A percentile compares a stretch with the other conserved stretches of the same genome.
Evolutionary conservation across 129 eudicot genomes (phyloP).

Genomic region (Artemisia annua): DNA sequence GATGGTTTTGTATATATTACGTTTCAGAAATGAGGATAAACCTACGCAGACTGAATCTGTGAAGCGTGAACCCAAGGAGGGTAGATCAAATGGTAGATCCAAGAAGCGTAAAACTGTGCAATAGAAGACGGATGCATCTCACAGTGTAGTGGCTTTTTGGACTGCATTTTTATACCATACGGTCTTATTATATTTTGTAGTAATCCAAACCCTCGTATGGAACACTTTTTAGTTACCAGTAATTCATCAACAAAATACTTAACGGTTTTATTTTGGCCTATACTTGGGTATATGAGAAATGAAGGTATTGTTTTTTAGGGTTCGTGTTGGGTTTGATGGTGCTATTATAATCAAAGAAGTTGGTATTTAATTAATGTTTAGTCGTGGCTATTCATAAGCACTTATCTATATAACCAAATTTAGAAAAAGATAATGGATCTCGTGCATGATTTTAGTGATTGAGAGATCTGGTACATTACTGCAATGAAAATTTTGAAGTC

Average conservation of each 20-base stretch:
- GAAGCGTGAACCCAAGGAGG: background rate
- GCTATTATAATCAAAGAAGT: too few species aligned
- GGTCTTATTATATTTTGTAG: background rate
- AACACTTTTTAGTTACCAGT: slow-evolving; percentile 3
- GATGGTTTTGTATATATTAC: background rate
- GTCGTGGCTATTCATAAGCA: too few species aligned
- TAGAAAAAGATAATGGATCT: too few species aligned
- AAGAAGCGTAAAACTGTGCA: background rate
- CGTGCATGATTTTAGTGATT: too few species aligned
- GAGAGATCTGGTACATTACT: too few species aligned
- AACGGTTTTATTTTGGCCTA: slow-evolving; percentile 13
- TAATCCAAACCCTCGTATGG: background rate
- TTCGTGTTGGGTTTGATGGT: too few species aligned
- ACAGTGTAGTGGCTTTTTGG: too few species aligned
- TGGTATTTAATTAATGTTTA: too few species aligned
- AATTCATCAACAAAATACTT: background rate
- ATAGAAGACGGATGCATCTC: background rate
- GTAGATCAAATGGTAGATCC: background rate
- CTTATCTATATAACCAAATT: too few species aligned
- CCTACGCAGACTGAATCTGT: background rate
- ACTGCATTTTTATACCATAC: background rate
- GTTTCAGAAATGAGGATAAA: too few species aligned
- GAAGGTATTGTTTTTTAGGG: slow-evolving; percentile 17
- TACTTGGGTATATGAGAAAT: slow-evolving; percentile 1
- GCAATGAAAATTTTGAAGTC: too few species aligned